Percentiles rank a stretch among this genome's conserved stretches.
phyloP scores from a whole-genome alignment of 1,284 basidiomycete species.

The Fomitopsis schrenkii region DNA sequence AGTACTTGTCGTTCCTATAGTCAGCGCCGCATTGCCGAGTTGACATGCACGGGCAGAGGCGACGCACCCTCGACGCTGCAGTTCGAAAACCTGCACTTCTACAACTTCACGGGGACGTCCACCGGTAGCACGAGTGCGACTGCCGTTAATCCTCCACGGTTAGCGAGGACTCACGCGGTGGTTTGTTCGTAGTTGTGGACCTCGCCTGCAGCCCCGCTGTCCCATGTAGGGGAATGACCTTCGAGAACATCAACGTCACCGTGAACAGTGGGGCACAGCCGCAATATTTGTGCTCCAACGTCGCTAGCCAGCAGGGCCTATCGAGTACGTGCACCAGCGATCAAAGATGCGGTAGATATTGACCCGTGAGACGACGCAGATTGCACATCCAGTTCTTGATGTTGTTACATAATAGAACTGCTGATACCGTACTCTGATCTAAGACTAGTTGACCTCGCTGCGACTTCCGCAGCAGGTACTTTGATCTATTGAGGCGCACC shows the following conservation, averaged over 20 bases:
- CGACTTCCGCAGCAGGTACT: too few relatives aligned
- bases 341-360: background rate
- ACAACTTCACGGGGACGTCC: constrained; percentile 45
- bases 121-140: constrained; percentile 34
- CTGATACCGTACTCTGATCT: too few relatives aligned
- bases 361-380: background rate
- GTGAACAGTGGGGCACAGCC: constrained; percentile 34
- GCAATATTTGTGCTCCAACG: constrained; percentile 44
- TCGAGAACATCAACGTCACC: constrained; percentile 38
- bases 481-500: too few relatives aligned
- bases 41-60: constrained; percentile 26
- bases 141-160: background rate
- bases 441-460: too few relatives aligned
- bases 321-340: constrained; percentile 22
- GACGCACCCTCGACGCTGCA: constrained; percentile 45
- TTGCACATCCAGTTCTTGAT: constrained; percentile 5
- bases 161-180: background rate
- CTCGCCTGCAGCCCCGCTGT: constrained; percentile 49
- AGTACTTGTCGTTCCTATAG: constrained; percentile 9
- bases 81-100: constrained; percentile 45
- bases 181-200: constrained; percentile 39
- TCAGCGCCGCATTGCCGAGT: too few relatives aligned
- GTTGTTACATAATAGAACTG: too few relatives aligned
- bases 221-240: constrained; percentile 43
- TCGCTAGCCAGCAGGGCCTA: constrained; percentile 40